Conservation (phyloP, 306 rosid genomes). For the Vigna nakashimae region DNA sequence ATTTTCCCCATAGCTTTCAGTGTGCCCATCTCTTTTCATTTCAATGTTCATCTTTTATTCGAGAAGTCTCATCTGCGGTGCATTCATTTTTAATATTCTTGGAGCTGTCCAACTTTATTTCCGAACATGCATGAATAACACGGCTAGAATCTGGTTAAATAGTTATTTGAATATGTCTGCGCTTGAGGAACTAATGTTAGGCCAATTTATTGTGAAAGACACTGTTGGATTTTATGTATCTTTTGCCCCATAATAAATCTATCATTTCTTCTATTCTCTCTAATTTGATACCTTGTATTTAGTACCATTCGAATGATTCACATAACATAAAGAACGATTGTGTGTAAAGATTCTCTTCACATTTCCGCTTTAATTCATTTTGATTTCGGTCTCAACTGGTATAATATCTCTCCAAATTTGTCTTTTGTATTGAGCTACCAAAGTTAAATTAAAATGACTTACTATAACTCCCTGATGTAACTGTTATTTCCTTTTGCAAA, state of each 20-base stretch:
- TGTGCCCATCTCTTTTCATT: slow-evolving; percentile 10
- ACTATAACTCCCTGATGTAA: neutral
- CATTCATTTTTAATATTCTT: slow-evolving; percentile 27
- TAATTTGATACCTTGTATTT: slow-evolving; percentile 12
- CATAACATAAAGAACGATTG: neutral
- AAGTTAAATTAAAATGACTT: slow-evolving; percentile 5
- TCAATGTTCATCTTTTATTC: neutral
- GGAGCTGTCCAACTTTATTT: neutral
- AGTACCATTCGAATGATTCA: slow-evolving; percentile 4
- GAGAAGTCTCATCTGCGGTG: slow-evolving; percentile 5
- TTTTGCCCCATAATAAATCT: neutral
- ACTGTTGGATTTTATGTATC: neutral
- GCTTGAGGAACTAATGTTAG: neutral
- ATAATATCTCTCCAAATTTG: neutral
- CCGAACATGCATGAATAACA: neutral
- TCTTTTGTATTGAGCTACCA: neutral
- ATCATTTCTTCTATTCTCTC: slow-evolving; percentile 13
- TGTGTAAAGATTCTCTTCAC: slow-evolving; percentile 6
- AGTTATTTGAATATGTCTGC: neutral
- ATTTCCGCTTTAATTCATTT: slow-evolving; percentile 14
- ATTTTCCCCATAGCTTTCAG: neutral
- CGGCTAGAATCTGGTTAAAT: slow-evolving; percentile 27
- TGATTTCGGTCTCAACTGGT: slow-evolving; percentile 24
- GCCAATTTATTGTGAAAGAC: neutral
- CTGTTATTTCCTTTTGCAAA: neutral